Evolutionary conservation across 2,329 filamentous ascomycete species (phyloP), one percentile per base, ranked within the genome.

Genomic region (Colletotrichum gloeosporioides): DNA sequence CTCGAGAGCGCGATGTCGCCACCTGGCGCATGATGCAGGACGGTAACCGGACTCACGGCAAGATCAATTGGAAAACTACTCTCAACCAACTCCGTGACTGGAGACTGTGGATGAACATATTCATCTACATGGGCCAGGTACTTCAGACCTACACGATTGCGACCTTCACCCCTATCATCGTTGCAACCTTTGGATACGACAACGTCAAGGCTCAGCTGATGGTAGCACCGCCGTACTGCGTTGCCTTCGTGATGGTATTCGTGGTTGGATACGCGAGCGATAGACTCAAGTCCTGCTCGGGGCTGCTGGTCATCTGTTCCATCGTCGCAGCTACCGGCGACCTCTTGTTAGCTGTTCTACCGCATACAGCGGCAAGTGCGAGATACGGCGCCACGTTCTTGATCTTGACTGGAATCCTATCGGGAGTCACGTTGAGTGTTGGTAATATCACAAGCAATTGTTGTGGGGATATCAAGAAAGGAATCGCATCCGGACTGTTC

Each of bases 21-120:
- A 64, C 78, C 12, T 66, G 73, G 65, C 74, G 82, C 10, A 78
- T 80, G 77, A 78, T 77, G 62, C 18, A 73, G 6, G 79, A 79
- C n/a, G 74, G 75, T 3, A 78, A 77, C 49, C 66, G 76, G 22
- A 79, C 75, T 4, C 69, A 76, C 12, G 69, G 77, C 4, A 44
- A 55, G 25, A n/a, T 75, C 6, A 25, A 71, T 27, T 71, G 73
- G 75, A 44, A 66, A 18, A 71, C 68, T 9, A 67, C 75, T 2
- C 69, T 82, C 31, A 77, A 76, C 22, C 80, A 82, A 71, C 78
- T 78, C 9, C 68, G 72, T 4, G 86, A 89, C 78, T 86, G 85
- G 83, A 82, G 87, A 49, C 87, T 87, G 1, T 89, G 86, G 78
- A 78, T 85, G 5, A 86, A 89, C 70, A 85, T 87, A 39, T 74